Evolutionary conservation across 139 green algal genomes (phyloP).

Genomic region (Picochlorum costavermella): DNA sequence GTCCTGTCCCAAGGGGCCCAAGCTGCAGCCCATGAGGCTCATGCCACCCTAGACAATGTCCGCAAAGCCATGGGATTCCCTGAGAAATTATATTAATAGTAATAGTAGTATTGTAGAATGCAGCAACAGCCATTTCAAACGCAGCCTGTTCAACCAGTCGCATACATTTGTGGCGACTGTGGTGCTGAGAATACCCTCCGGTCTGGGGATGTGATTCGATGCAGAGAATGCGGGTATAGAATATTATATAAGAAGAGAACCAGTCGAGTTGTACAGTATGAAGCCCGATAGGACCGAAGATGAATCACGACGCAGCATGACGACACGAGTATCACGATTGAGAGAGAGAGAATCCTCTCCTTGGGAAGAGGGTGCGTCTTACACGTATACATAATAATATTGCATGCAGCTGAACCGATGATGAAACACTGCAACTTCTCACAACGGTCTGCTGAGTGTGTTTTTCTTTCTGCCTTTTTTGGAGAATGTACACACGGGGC

Average conservation of each 20-base stretch:
- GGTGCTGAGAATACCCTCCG: constrained; percentile 79
- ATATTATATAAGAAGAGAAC: constrained; percentile 99
- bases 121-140: no score
- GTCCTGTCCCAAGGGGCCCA: constrained; percentile 25
- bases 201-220: constrained; percentile 84
- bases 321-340: no score
- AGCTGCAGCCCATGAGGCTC: constrained; percentile 11
- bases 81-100: constrained; percentile 6
- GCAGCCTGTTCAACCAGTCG: constrained; percentile 21
- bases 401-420: neutral
- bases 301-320: no score
- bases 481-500: neutral
- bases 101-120: no score
- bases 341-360: no score
- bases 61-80: constrained; percentile 32
- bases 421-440: constrained; percentile 10
- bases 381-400: no score
- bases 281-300: constrained; percentile 54
- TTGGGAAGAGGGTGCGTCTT: no score
- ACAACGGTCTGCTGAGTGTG: constrained; percentile 11
- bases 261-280: constrained; percentile 85
- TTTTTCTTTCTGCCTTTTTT: neutral
- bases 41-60: constrained; percentile 30
- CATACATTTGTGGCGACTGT: constrained; percentile 84
- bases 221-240: constrained; percentile 89